Conservation (phyloP, 805 yeast species). For the Cyberlindnera saturnus region DNA sequence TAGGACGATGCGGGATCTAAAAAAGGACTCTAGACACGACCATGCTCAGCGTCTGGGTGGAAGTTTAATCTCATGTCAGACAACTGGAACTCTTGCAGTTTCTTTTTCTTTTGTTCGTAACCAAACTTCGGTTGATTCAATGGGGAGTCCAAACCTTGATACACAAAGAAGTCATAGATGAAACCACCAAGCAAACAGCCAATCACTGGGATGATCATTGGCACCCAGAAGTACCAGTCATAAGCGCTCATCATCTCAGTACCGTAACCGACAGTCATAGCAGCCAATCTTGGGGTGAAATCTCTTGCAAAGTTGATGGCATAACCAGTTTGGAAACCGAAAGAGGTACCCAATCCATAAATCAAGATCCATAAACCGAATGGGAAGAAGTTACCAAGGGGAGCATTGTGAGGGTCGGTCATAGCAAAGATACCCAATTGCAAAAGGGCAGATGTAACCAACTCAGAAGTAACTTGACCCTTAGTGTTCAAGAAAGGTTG, state of each 20-base stretch:
- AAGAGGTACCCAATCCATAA: constrained; percentile 39
- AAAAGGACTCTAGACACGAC: neutral
- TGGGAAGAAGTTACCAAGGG: constrained; percentile 42
- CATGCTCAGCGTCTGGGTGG: constrained; percentile 6
- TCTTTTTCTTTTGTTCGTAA: constrained; percentile 11
- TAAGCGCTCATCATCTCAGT: constrained; percentile 32
- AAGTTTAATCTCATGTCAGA: constrained; percentile 21
- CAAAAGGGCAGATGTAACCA: constrained; percentile 37
- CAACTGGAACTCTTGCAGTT: constrained; percentile 16
- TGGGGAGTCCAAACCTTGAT: constrained; percentile 48
- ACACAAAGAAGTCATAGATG: constrained; percentile 44
- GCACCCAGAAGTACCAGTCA: constrained; percentile 47
- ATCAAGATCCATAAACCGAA: constrained; percentile 40
- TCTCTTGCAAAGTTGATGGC: constrained; percentile 53
- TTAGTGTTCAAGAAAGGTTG: constrained; percentile 32
- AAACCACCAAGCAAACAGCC: constrained; percentile 45
- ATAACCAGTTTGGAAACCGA: constrained; percentile 49
- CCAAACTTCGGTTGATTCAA: constrained; percentile 37
- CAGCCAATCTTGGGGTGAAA: constrained; percentile 46
- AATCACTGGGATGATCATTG: constrained; percentile 42
- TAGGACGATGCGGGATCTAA: too few relatives aligned
- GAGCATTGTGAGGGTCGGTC: constrained; percentile 44
- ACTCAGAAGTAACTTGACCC: constrained; percentile 44
- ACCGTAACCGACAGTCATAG: constrained; percentile 42
- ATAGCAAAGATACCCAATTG: constrained; percentile 43